phyloP scores from a whole-genome alignment of 202 grass and related monocot genomes.

The Dendrocalamus latiflorus region DNA sequence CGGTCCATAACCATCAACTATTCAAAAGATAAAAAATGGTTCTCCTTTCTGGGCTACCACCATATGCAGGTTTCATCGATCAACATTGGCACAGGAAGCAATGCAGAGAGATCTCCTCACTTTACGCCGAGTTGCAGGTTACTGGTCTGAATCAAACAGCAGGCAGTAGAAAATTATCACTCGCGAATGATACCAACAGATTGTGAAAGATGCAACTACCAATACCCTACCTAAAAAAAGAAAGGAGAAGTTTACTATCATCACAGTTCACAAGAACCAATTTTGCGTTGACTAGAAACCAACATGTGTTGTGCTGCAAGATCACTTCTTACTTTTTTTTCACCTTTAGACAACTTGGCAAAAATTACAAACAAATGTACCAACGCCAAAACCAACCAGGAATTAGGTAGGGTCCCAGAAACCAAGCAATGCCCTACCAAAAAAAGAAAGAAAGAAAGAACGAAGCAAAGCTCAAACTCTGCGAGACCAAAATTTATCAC shows the following conservation, averaged over 20 bases:
- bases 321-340: neutral
- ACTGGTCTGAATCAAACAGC: conserved; percentile 2
- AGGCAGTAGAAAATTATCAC: neutral
- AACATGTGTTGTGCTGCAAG: conserved; percentile 31
- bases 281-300: neutral
- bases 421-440: neutral
- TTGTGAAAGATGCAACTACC: conserved; percentile 1
- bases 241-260: neutral
- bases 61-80: too few species aligned
- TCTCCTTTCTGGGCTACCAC: conserved; percentile 11
- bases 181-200: neutral
- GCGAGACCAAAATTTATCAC: neutral
- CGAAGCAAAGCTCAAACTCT: neutral
- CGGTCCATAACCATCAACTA: conserved; percentile 60
- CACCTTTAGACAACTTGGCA: conserved; percentile 7
- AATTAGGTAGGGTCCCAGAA: neutral
- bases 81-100: neutral
- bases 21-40: conserved; percentile 18
- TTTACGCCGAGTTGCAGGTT: neutral
- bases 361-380: too few species aligned
- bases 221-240: neutral
- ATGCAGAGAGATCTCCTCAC: conserved; percentile 1
- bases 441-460: too few species aligned
- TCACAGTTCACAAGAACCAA: neutral
- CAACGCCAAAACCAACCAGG: neutral